These are phyloP conservation scores for Nannochloris sp. DNA, from an alignment of 139 green algal species.

Conservation along the genomic window DNA sequence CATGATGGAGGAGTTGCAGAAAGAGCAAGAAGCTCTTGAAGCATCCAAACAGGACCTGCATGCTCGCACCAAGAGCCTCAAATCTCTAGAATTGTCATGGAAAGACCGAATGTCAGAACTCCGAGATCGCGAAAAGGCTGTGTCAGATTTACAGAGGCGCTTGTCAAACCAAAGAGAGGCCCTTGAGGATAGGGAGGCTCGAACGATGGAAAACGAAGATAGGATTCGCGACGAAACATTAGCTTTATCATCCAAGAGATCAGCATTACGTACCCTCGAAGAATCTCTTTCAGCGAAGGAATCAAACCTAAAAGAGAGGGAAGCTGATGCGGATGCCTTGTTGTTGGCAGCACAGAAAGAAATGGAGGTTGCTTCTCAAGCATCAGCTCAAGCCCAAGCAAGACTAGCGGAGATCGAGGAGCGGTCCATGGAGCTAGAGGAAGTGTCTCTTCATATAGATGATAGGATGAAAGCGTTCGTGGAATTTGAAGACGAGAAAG, in stretches of 20 bases:
- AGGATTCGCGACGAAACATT: constrained; percentile 14
- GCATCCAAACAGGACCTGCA: constrained; percentile 3
- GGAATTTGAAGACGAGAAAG: background rate
- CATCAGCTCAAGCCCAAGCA: background rate
- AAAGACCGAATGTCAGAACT: constrained; percentile 5
- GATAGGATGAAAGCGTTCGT: background rate
- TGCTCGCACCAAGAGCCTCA: constrained; percentile 3
- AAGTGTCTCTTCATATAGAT: constrained; percentile 14
- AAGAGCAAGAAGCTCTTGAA: background rate
- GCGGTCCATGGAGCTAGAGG: constrained; percentile 4
- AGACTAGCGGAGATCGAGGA: constrained; percentile 9
- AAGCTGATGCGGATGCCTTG: background rate
- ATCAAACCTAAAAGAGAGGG: background rate
- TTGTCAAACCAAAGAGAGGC: constrained; percentile 12
- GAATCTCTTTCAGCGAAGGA: constrained; percentile 8
- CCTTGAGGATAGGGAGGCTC: constrained; percentile 15
- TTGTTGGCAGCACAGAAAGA: background rate
- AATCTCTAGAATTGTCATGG: background rate
- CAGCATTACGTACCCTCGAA: constrained; percentile 4
- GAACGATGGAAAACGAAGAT: constrained; percentile 13
- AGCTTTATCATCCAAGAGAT: background rate
- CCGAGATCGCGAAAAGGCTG: constrained; percentile 1
- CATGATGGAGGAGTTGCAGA: constrained; percentile 16
- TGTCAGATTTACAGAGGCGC: constrained; percentile 9
- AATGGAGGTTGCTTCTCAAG: constrained; percentile 4